Percentiles rank a stretch among this genome's conserved stretches.
These are phyloP conservation scores for Monilinia aucupariae DNA, from an alignment of 2,329 filamentous ascomycete species.

Conservation along the genomic window DNA sequence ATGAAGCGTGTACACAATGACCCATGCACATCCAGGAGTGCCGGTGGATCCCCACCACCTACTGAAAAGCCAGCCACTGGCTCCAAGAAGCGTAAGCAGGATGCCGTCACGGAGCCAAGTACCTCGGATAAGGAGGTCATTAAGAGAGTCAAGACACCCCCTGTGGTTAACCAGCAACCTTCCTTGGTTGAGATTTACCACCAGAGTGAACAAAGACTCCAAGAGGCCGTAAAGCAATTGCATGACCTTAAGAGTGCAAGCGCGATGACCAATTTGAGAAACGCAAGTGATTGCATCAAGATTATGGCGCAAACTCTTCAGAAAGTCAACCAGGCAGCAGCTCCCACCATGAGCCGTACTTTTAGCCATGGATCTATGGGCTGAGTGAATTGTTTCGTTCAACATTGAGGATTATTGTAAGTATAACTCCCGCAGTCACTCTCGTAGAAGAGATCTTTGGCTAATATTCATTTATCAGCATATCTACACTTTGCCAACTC, in stretches of 20 bases:
- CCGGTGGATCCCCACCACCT: slow-evolving; percentile 28
- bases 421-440: not conserved
- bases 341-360: slow-evolving; percentile 20
- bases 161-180: slow-evolving; percentile 28
- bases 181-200: slow-evolving; percentile 30
- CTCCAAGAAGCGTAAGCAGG: slow-evolving; percentile 33
- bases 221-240: slow-evolving; percentile 29
- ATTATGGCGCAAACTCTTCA: slow-evolving; percentile 32
- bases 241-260: slow-evolving; percentile 28
- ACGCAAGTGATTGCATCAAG: slow-evolving; percentile 30
- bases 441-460: too few relatives aligned
- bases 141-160: slow-evolving; percentile 29
- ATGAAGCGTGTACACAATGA: slow-evolving; percentile 87
- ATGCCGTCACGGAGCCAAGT: slow-evolving; percentile 25
- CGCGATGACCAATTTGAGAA: slow-evolving; percentile 28
- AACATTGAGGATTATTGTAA: slow-evolving; percentile 22
- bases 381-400: slow-evolving; percentile 24
- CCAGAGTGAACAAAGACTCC: slow-evolving; percentile 29
- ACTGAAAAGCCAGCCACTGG: slow-evolving; percentile 20
- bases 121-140: slow-evolving; percentile 24
- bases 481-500: not conserved
- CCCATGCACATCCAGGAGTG: slow-evolving; percentile 24
- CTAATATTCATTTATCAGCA: slow-evolving; percentile 2
- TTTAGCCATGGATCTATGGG: slow-evolving; percentile 25
- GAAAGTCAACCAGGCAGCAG: slow-evolving; percentile 23